phyloP scores from a whole-genome alignment of 331 rosid genomes.

The Quercus lobata region DNA sequence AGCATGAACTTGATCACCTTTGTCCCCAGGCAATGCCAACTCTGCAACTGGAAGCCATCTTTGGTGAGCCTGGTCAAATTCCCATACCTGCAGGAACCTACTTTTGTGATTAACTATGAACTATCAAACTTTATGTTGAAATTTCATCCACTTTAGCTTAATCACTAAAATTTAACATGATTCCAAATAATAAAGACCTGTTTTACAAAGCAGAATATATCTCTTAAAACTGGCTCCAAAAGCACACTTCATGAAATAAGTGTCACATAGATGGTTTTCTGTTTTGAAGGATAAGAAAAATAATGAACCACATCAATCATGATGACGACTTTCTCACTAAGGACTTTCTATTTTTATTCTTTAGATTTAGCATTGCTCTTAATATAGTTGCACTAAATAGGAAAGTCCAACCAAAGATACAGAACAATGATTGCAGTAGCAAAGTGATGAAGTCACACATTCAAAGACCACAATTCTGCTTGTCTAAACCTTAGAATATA shows the following conservation, averaged over 20 bases:
- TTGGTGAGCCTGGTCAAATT: slow-evolving; percentile 91
- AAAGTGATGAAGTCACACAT: neutral
- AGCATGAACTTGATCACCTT: slow-evolving; percentile 61
- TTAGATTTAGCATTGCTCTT: neutral
- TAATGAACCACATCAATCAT: neutral
- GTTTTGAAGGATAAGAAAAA: neutral
- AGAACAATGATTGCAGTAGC: neutral
- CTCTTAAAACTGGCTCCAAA: neutral
- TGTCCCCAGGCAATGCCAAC: slow-evolving; percentile 61
- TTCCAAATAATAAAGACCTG: neutral
- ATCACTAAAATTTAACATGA: neutral
- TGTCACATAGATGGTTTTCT: neutral
- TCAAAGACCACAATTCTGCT: neutral
- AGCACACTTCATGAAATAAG: neutral
- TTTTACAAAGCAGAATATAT: neutral
- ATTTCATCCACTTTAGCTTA: neutral
- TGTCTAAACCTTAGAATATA: neutral
- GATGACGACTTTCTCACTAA: neutral
- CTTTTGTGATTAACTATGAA: neutral
- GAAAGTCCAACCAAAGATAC: neutral
- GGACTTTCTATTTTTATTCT: neutral
- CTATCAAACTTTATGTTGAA: neutral
- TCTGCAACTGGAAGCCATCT: slow-evolving; percentile 99
- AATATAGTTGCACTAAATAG: neutral
- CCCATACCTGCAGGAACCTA: slow-evolving; percentile 64